A percentile compares a stretch with the other conserved stretches of the same genome.
These are phyloP conservation scores for Coemansia sp. DNA, from an alignment of 192 early-diverging fungal genomes.

Conservation along the genomic window DNA sequence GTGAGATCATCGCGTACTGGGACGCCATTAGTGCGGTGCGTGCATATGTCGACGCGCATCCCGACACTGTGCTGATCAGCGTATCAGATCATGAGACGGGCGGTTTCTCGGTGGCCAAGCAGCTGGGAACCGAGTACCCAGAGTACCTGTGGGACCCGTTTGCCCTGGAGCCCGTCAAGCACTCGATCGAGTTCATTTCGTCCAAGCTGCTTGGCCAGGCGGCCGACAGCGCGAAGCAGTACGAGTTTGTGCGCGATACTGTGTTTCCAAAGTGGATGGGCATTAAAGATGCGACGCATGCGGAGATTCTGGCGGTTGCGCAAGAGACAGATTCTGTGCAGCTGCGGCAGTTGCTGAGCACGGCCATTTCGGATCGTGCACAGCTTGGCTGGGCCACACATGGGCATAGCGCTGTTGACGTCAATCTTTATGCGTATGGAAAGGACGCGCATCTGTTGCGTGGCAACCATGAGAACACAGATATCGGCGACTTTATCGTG, in stretches of 20 bases:
- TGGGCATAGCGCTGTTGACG: constrained; percentile 94
- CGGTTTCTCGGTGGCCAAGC: constrained; percentile 80
- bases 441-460: constrained; percentile 57
- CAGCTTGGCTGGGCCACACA: constrained; percentile 81
- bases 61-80: constrained; percentile 88
- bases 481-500: constrained; percentile 74
- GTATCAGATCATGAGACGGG: constrained; percentile 97
- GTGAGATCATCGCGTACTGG: constrained; percentile 91
- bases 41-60: constrained; percentile 75
- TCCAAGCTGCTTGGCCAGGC: constrained; percentile 24
- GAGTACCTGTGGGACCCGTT: constrained; percentile 86
- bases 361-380: constrained; percentile 58
- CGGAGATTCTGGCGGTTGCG: constrained; percentile 58
- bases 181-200: constrained; percentile 65
- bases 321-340: constrained; percentile 27
- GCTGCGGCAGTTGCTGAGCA: constrained; percentile 56
- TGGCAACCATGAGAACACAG: constrained; percentile 88
- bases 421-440: constrained; percentile 90
- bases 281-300: constrained; percentile 65
- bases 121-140: constrained; percentile 71
- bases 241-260: constrained; percentile 55
- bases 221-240: constrained; percentile 9
- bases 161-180: constrained; percentile 65
- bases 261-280: constrained; percentile 70
- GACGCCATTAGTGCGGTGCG: constrained; percentile 69